Base-by-base conservation (phyloP, 306 rosid genomes). In the Dicorynia guianensis region DNA sequence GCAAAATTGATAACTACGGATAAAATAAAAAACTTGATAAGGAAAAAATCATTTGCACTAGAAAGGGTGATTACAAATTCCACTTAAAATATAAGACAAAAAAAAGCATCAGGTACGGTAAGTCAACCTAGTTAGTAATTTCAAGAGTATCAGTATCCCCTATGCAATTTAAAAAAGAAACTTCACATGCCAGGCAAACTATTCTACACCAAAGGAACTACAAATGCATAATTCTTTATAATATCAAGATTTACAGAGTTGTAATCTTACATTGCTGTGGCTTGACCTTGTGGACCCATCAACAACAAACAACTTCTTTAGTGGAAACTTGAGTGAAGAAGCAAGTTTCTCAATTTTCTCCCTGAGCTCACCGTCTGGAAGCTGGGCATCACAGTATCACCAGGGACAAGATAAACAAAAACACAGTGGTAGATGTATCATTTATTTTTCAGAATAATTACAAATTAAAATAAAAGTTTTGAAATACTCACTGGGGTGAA, bases 251-350 rank as follows among this genome's bases (percentile, higher is more conserved):
- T 17, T 56, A 74, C 30, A 75, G 68, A 81, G 58, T 64, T 71
- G 44, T 75, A 78, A 67, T 60, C 93, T 92, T 80, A 95, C 98
- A 90, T 95, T 95, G 92, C 98, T 95, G 85, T 95, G 98, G 75
- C 97, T 95, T 75, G 98, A 95, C 85, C 98, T 90, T 54, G 96
- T 95, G 64, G 98, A 95, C 67, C 98, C 98, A 85, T 95, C 98
- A 33, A 95, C 92, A 64, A 95, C 96, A 75, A 95, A 95, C 86
- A 95, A 53, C 91, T 95, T 95, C 93, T 84, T 90, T 78, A 95
- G 76, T 9, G 98, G 98, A 85, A 92, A 95, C 71, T 82, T 87
- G 62, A 95, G 98, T 72, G 93, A 87, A 71, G 96, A 80, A 82
- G 98, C 96, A 69, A 95, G 98, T 18, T 86, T 83, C 85, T 95